Conservation (phyloP, 768 basidiomycete species). For the Phlebiopsis gigantea region DNA sequence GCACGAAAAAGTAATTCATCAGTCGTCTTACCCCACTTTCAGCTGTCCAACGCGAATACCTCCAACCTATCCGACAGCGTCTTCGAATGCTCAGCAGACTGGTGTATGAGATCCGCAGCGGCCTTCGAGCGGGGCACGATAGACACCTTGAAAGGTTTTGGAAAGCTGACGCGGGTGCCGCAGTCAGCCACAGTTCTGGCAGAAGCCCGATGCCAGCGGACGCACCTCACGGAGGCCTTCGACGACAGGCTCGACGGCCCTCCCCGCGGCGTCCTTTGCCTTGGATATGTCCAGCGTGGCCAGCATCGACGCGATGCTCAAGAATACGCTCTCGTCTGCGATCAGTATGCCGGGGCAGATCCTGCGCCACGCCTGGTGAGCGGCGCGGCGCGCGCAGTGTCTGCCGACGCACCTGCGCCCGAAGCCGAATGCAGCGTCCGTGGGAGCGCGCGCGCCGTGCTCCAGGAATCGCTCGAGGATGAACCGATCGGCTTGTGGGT, state of each 20-base stretch:
- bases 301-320: slow-evolving; percentile 13
- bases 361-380: background rate
- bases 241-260: background rate
- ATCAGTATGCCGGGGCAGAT: slow-evolving; percentile 20
- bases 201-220: background rate
- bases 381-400: no score
- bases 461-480: background rate
- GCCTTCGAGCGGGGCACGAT: background rate
- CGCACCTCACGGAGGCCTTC: no score
- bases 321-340: slow-evolving; percentile 17
- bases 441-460: background rate
- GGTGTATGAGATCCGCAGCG: background rate
- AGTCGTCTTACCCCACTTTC: no score
- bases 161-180: background rate
- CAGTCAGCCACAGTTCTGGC: background rate
- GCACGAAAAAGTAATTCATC: no score
- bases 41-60: background rate
- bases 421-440: slow-evolving; percentile 3
- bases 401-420: background rate
- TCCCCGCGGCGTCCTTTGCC: slow-evolving; percentile 6
- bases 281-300: slow-evolving; percentile 25
- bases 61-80: background rate
- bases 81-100: background rate
- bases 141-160: slow-evolving; percentile 1
- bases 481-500: background rate